Base-by-base conservation (phyloP, 2,329 filamentous ascomycete genomes). In the Fusarium musae region DNA sequence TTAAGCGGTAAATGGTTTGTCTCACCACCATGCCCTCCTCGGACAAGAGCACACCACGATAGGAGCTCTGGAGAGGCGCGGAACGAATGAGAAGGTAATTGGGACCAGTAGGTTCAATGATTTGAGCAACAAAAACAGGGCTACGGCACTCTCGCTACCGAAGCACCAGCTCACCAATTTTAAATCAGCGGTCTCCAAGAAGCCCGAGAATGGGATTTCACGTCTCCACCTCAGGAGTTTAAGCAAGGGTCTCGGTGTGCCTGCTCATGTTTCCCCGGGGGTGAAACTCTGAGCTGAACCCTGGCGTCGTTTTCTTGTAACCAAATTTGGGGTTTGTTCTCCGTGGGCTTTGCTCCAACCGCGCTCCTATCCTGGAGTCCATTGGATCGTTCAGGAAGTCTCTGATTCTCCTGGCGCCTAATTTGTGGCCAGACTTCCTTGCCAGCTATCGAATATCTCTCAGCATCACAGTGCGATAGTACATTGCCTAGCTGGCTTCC, bases 341-440 rank as follows among this genome's bases (percentile, higher is more conserved):
- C 37, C 54, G 37, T 61, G 36, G 26, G 12, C 59, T 69, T 59
- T 59, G n/a, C 59, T 54, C 43, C 42, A 40, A 17, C 50, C 47
- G 56, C 65, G 53, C 59, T 58, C 40, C 47, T n/a, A 28, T 23
- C 32, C 53, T 65, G 57, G 52, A 56, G 53, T 40, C 21, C 36
- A n/a, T 34, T 30, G 46, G 50, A 34, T 59, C 69, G 32, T 53
- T 43, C n/a, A 40, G 28, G n/a, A 36, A 40, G 5, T 54, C 36
- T 53, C 52, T 37, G 59, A 56, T 44, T 74, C 63, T 17, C 40
- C 44, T 60, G 50, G 52, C 56, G 56, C 63, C 66, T 72, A 65
- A 64, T 59, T 39, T 57, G 50, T 26, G 26, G 39, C 21, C 39
- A 40, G 40, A 36, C 46, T 21, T 46, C 17, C 53, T 66, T 19